These are phyloP conservation scores for Cercophora newfieldiana DNA, from an alignment of 495 filamentous ascomycete species.

Conservation along the genomic window DNA sequence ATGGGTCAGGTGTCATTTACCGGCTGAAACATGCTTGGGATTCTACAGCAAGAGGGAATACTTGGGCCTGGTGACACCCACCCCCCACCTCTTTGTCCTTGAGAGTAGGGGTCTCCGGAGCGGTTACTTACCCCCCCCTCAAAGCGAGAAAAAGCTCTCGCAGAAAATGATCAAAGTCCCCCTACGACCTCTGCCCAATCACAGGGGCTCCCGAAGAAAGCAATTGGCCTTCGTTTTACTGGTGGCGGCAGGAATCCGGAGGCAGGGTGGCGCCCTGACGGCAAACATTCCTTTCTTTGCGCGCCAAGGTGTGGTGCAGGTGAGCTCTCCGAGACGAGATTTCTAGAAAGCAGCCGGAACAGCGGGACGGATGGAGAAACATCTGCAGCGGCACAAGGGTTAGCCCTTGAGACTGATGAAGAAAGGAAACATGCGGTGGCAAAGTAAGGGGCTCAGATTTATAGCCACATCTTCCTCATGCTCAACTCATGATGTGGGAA, in stretches of 20 bases:
- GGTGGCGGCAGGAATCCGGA: too few species aligned
- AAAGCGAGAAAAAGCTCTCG: too few species aligned
- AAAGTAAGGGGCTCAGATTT: conserved; percentile 24
- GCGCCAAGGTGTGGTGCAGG: not conserved
- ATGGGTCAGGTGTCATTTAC: not conserved
- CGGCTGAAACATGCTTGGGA: not conserved
- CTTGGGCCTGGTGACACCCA: not conserved
- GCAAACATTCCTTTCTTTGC: not conserved
- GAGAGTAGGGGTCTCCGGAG: not conserved
- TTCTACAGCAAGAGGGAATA: not conserved
- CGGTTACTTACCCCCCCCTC: not conserved
- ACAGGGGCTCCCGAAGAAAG: too few species aligned
- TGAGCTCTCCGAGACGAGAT: not conserved
- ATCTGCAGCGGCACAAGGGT: conserved; percentile 9
- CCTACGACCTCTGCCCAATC: too few species aligned
- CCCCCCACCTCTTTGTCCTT: not conserved
- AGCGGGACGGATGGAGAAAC: not conserved
- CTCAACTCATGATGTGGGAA: conserved; percentile 32
- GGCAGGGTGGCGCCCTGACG: not conserved
- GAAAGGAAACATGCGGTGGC: not conserved
- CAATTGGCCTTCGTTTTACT: too few species aligned
- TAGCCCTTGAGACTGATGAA: conserved; percentile 19
- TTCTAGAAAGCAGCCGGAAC: not conserved
- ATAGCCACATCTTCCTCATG: conserved; percentile 31
- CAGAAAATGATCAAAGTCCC: too few species aligned